A percentile compares a stretch with the other conserved stretches of the same genome.
Evolutionary conservation across 108 stramenopile genomes (phyloP).

Genomic region (Aureococcus anophagefferens): DNA sequence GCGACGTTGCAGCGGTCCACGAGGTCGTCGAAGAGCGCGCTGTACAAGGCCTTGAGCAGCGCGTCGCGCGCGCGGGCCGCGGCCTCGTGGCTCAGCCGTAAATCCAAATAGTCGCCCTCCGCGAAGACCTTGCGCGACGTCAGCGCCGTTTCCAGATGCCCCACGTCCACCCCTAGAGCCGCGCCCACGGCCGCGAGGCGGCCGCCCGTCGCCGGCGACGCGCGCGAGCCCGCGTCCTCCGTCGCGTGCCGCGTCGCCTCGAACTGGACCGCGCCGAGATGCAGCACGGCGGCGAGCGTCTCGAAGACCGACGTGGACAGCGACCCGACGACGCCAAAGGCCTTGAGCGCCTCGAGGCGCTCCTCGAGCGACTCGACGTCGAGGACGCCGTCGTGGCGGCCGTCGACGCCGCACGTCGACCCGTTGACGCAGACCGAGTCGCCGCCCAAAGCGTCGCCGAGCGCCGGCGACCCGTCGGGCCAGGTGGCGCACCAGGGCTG

Average conservation of each 20-base stretch:
- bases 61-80: slow-evolving; percentile 69
- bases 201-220: slow-evolving; percentile 55
- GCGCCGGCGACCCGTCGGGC: not conserved
- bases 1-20: slow-evolving; percentile 75
- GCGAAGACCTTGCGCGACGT: slow-evolving; percentile 15
- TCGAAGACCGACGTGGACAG: slow-evolving; percentile 19
- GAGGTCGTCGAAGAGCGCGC: slow-evolving; percentile 69
- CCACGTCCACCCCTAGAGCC: slow-evolving; percentile 62
- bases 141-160: slow-evolving; percentile 62
- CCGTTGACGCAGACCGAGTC: not conserved
- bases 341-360: slow-evolving; percentile 10
- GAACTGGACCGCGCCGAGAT: slow-evolving; percentile 45
- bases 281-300: slow-evolving; percentile 37
- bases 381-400: not conserved
- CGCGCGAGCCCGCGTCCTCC: slow-evolving; percentile 30
- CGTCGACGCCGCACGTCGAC: not conserved
- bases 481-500: not conserved
- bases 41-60: slow-evolving; percentile 81
- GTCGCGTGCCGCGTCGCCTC: slow-evolving; percentile 16
- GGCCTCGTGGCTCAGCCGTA: slow-evolving; percentile 23
- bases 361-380: slow-evolving; percentile 2
- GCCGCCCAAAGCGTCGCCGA: slow-evolving; percentile 7
- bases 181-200: slow-evolving; percentile 52
- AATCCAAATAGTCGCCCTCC: slow-evolving; percentile 48
- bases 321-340: slow-evolving; percentile 17